A percentile compares a stretch with the other conserved stretches of the same genome.
These are phyloP conservation scores for Berberis vulgaris DNA, from an alignment of 164 flowering plant species.

Conservation along the genomic window DNA sequence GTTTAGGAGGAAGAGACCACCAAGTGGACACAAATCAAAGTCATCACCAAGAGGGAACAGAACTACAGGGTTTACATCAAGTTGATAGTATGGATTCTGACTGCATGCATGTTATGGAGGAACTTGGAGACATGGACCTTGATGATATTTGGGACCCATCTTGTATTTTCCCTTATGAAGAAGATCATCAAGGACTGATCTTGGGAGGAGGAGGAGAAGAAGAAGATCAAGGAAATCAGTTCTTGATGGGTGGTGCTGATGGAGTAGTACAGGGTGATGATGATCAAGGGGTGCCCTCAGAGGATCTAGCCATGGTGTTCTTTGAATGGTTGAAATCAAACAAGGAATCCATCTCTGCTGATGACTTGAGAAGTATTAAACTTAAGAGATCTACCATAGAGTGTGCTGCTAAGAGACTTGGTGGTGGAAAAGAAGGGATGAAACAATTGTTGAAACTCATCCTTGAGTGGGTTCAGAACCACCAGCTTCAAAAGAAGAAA, in stretches of 20 bases:
- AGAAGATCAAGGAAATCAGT: too few species aligned
- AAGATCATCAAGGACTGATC: constrained; percentile 9
- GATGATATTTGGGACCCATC: constrained; percentile 64
- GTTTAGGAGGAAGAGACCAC: too few species aligned
- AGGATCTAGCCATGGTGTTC: constrained; percentile 72
- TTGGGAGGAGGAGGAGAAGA: not conserved
- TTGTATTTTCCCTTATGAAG: constrained; percentile 26
- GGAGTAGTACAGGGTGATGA: not conserved
- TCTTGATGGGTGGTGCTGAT: not conserved
- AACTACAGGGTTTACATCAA: too few species aligned
- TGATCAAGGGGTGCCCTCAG: constrained; percentile 13
- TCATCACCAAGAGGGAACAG: too few species aligned
- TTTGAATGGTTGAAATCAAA: constrained; percentile 89
- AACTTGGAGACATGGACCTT: constrained; percentile 67
- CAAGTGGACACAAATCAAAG: constrained; percentile 16
- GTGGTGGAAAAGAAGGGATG: constrained; percentile 77
- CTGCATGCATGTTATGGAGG: constrained; percentile 65
- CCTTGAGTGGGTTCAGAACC: constrained; percentile 83
- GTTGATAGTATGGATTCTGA: constrained; percentile 8
- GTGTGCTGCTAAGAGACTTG: constrained; percentile 66
- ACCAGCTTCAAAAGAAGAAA: constrained; percentile 65
- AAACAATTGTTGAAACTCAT: constrained; percentile 75
- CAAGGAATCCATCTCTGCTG: constrained; percentile 79
- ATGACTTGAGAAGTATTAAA: constrained; percentile 78
- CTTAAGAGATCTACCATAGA: constrained; percentile 81